phyloP scores from a whole-genome alignment of 768 basidiomycete species.

The Kwoniella newhampshirensis region DNA sequence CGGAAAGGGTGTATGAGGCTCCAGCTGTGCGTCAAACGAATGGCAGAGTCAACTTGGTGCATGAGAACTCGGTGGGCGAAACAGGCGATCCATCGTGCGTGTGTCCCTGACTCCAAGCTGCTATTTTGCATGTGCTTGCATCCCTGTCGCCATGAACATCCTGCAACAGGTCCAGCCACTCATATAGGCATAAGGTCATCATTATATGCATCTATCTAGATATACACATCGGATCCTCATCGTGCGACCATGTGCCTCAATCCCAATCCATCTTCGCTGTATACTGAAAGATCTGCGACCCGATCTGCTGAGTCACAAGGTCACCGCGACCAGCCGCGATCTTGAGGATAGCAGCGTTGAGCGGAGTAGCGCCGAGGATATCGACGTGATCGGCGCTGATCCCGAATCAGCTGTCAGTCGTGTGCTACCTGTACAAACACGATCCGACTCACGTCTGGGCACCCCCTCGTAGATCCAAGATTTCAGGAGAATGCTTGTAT shows the following conservation, averaged over 20 bases:
- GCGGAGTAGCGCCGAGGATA: slow-evolving; percentile 69
- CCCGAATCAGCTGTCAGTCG: background rate
- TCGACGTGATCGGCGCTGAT: slow-evolving; percentile 71
- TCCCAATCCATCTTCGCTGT: slow-evolving; percentile 76
- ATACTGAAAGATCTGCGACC: slow-evolving; percentile 77
- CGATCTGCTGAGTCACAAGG: slow-evolving; percentile 62
- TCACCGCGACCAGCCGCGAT: slow-evolving; percentile 80
- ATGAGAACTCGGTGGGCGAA: too few species aligned
- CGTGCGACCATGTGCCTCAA: slow-evolving; percentile 16
- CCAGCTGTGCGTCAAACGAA: too few species aligned
- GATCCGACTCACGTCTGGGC: slow-evolving; percentile 66
- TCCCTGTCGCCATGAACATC: too few species aligned
- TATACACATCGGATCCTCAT: too few species aligned
- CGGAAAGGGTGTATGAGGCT: too few species aligned
- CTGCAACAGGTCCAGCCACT: too few species aligned
- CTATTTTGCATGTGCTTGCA: too few species aligned
- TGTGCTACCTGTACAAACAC: background rate
- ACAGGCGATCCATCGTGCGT: too few species aligned
- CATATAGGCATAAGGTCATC: too few species aligned
- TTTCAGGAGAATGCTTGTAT: slow-evolving; percentile 67
- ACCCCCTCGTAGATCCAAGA: slow-evolving; percentile 77
- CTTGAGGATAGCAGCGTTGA: slow-evolving; percentile 89
- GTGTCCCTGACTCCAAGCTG: too few species aligned
- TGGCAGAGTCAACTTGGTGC: too few species aligned
- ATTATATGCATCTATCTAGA: too few species aligned